A percentile compares a stretch with the other conserved stretches of the same genome.
These are phyloP conservation scores for Hyparrhenia diplandra DNA, from an alignment of 176 grass and related monocot species.

Conservation along the genomic window DNA sequence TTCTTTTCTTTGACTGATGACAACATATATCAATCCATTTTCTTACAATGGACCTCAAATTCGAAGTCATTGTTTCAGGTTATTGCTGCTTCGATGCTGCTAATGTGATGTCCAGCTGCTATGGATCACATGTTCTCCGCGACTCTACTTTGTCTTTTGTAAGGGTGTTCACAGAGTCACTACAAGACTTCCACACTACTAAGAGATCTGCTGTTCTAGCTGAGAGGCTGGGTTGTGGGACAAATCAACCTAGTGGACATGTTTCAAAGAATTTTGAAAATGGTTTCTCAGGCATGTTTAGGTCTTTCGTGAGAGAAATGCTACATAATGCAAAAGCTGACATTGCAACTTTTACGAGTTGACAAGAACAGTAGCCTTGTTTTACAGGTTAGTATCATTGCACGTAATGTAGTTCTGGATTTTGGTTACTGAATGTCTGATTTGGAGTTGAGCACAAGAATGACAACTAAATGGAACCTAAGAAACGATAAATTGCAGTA, in stretches of 20 bases:
- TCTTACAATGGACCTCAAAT: slow-evolving; percentile 11
- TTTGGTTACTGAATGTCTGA: slow-evolving; percentile 1
- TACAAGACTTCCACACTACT: slow-evolving; percentile 73
- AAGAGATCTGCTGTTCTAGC: slow-evolving; percentile 69
- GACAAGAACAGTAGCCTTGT: slow-evolving; percentile 92
- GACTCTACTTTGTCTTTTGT: slow-evolving; percentile 85
- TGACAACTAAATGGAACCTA: background rate
- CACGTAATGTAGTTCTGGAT: background rate
- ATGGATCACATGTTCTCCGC: slow-evolving; percentile 90
- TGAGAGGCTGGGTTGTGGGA: slow-evolving; percentile 52
- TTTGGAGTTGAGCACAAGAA: background rate
- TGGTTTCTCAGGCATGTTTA: slow-evolving; percentile 60
- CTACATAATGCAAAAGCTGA: slow-evolving; percentile 57
- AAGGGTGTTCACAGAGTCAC: slow-evolving; percentile 66
- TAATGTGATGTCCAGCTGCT: slow-evolving; percentile 70
- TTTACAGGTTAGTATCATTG: slow-evolving; percentile 55
- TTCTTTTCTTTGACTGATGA: background rate
- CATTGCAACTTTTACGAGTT: slow-evolving; percentile 50
- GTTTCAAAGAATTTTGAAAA: slow-evolving; percentile 39
- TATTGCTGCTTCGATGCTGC: slow-evolving; percentile 56
- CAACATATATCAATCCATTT: background rate
- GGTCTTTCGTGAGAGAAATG: slow-evolving; percentile 61
- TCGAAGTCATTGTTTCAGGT: slow-evolving; percentile 41
- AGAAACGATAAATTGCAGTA: background rate
- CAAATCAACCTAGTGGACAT: slow-evolving; percentile 35